These are phyloP conservation scores for Irpex rosettiformis DNA, from an alignment of 1,284 basidiomycete genomes.

Conservation along the genomic window DNA sequence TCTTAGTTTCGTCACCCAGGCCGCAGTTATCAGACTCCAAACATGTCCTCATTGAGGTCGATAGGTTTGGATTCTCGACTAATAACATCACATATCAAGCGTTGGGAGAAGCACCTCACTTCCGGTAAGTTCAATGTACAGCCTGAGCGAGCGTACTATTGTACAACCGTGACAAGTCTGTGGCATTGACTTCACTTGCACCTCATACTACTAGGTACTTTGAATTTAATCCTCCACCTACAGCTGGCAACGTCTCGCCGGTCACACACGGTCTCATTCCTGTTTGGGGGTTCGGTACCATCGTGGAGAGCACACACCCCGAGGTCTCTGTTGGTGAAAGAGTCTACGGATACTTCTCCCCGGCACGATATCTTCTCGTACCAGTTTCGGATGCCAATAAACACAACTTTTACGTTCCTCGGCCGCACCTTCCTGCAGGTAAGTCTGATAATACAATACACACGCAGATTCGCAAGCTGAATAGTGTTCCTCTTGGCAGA, in stretches of 20 bases:
- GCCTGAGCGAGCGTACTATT: no score
- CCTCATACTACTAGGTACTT: slow-evolving; percentile 45
- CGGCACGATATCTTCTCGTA: slow-evolving; percentile 50
- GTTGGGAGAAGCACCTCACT: slow-evolving; percentile 60
- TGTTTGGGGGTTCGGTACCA: slow-evolving; percentile 64
- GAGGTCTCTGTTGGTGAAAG: slow-evolving; percentile 49
- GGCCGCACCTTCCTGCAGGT: slow-evolving; percentile 58
- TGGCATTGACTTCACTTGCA: not conserved
- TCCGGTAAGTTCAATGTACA: slow-evolving; percentile 37
- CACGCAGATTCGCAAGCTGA: not conserved
- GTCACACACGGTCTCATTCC: slow-evolving; percentile 57
- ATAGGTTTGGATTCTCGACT: slow-evolving; percentile 62
- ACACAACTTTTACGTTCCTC: slow-evolving; percentile 48
- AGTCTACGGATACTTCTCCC: slow-evolving; percentile 62
- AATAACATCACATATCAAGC: slow-evolving; percentile 46
- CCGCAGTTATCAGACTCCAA: slow-evolving; percentile 37
- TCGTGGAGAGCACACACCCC: slow-evolving; percentile 44
- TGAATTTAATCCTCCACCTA: slow-evolving; percentile 53
- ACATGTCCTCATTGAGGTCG: slow-evolving; percentile 53
- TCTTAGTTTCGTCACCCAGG: slow-evolving; percentile 23
- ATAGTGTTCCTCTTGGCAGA: slow-evolving; percentile 33
- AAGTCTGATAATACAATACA: slow-evolving; percentile 9
- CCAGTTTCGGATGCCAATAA: slow-evolving; percentile 50
- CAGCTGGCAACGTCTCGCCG: slow-evolving; percentile 32
- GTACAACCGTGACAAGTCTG: no score